phyloP scores from a whole-genome alignment of 2,329 filamentous ascomycete species.

The Verticillium isaacii region DNA sequence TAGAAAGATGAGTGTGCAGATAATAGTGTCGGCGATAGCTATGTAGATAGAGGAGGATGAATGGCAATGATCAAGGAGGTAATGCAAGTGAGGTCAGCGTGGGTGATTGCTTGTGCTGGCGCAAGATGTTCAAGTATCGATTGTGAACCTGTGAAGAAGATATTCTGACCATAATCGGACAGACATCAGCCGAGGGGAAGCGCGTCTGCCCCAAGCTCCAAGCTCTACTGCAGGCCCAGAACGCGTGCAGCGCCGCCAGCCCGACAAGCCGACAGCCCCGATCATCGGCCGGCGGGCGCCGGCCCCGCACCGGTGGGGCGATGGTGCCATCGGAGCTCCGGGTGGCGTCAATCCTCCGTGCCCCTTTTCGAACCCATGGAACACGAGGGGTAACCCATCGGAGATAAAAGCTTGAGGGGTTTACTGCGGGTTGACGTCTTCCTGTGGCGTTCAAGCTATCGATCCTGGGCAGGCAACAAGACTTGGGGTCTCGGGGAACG shows the following conservation, averaged over 20 bases:
- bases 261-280: neutral
- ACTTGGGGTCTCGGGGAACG: neutral
- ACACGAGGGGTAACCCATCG: neutral
- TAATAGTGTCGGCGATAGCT: too few relatives aligned
- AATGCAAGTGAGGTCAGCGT: too few relatives aligned
- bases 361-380: neutral
- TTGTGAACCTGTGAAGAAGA: neutral
- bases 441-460: neutral
- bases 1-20: too few relatives aligned
- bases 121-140: too few relatives aligned
- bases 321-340: conserved; percentile 1
- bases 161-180: neutral
- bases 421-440: neutral
- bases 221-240: neutral
- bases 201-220: neutral
- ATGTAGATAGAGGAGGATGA: too few relatives aligned
- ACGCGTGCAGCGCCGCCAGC: neutral
- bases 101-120: too few relatives aligned
- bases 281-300: conserved; percentile 2
- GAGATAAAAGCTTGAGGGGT: neutral
- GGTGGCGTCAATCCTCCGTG: neutral
- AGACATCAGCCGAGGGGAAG: neutral
- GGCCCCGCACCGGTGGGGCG: neutral
- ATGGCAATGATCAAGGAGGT: too few relatives aligned
- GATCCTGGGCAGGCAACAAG: neutral